phyloP scores from a whole-genome alignment of 2,329 filamentous ascomycete genomes.

The Nannizziopsis arthrosporioides region DNA sequence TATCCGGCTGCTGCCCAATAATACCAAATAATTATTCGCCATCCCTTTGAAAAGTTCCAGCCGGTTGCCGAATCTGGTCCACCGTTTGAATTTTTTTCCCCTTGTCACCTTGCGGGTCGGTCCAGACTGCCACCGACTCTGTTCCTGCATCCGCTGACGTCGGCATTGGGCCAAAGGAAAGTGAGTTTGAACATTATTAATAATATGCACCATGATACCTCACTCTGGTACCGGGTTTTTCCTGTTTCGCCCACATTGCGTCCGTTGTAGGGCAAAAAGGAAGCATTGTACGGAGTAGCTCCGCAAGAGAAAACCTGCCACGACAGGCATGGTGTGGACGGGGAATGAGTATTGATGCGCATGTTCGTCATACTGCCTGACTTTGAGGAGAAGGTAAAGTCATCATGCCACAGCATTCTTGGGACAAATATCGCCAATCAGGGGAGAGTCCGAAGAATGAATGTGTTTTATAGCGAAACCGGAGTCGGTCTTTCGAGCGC shows the following conservation, averaged over 20 bases:
- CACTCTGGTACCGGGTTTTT: not conserved
- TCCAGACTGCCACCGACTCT: constrained; percentile 5
- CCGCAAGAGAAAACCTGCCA: not conserved
- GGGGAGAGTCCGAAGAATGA: not conserved
- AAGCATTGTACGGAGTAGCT: not conserved
- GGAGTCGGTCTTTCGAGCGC: not conserved
- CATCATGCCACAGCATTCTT: not conserved
- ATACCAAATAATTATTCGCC: too few species aligned
- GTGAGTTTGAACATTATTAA: not conserved
- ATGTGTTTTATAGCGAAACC: too few species aligned
- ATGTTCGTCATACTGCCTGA: not conserved
- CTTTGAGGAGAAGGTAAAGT: not conserved
- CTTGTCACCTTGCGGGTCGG: not conserved
- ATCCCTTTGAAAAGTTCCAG: not conserved
- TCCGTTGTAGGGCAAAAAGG: not conserved
- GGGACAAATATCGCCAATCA: not conserved
- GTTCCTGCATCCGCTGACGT: constrained; percentile 10
- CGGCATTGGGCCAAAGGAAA: not conserved
- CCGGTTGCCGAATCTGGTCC: not conserved
- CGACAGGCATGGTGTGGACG: not conserved
- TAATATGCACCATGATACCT: not conserved
- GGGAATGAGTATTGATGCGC: not conserved
- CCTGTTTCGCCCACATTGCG: not conserved
- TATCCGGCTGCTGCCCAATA: not conserved
- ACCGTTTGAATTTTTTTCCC: not conserved